Evolutionary conservation across 140 eudicot species (phyloP).

Genomic region (Oenanthe javanica): DNA sequence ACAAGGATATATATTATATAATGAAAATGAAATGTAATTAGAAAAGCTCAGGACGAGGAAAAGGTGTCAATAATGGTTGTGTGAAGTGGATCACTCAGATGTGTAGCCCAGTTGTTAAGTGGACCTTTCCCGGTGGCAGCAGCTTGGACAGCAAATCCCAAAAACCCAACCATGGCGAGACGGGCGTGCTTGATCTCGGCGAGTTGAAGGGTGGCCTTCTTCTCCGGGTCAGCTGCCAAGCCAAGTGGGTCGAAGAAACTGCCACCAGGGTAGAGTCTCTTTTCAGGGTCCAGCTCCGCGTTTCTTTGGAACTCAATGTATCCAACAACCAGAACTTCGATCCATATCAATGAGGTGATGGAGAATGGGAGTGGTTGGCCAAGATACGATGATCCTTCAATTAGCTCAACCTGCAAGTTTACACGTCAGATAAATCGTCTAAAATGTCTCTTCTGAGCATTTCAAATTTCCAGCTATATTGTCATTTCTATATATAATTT

Average conservation of each 20-base stretch:
- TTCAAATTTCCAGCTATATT: no score
- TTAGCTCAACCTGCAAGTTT: constrained; percentile 59
- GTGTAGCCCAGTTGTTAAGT: constrained; percentile 99
- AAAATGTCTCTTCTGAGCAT: no score
- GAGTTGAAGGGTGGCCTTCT: constrained; percentile 68
- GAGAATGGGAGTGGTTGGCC: constrained; percentile 98
- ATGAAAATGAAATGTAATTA: not conserved
- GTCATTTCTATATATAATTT: no score
- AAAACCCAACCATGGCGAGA: constrained; percentile 92
- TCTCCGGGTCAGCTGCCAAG: constrained; percentile 86
- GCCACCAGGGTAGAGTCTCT: constrained; percentile 91
- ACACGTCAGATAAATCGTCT: no score
- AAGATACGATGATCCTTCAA: constrained; percentile 87
- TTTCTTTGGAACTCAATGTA: constrained; percentile 95
- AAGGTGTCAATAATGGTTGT: constrained; percentile 92
- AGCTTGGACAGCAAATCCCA: constrained; percentile 65
- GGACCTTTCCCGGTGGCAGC: constrained; percentile 93
- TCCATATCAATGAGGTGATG: constrained; percentile 73
- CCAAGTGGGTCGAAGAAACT: constrained; percentile 71
- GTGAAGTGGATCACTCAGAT: constrained; percentile 97
- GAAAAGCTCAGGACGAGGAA: constrained; percentile 45
- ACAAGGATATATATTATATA: not conserved
- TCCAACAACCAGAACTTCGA: constrained; percentile 73
- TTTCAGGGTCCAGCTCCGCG: constrained; percentile 87
- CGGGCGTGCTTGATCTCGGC: constrained; percentile 99